Conservation (phyloP, 352 stramenopile genomes). For the Phytophthora cryptogea region DNA sequence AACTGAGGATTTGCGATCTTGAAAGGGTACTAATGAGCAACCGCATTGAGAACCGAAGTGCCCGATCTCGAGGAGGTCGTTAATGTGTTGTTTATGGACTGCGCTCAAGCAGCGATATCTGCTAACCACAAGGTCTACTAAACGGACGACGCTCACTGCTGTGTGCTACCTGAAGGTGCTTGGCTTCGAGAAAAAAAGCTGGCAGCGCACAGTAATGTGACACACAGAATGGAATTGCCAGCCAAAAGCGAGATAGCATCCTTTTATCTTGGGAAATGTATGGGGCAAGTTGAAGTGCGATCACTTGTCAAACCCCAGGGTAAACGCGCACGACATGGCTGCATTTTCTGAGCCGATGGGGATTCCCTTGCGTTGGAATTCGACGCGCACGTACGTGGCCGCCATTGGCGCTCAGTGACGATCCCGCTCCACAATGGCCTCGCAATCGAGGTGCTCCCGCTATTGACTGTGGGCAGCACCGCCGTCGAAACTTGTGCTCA, state of each 20-base stretch:
- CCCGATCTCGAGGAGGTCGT: not conserved
- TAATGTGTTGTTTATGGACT: not conserved
- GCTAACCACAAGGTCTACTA: too few species aligned
- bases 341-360: constrained; percentile 4
- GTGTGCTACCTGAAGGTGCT: not conserved
- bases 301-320: constrained; percentile 5
- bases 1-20: constrained; percentile 8
- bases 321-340: constrained; percentile 1
- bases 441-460: constrained; percentile 1
- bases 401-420: not conserved
- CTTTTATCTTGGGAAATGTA: constrained; percentile 13
- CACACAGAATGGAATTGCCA: constrained; percentile 4
- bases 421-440: not conserved
- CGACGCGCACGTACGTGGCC: not conserved
- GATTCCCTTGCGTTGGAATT: not conserved
- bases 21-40: not conserved
- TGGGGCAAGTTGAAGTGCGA: constrained; percentile 16
- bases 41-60: too few species aligned
- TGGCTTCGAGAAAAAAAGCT: constrained; percentile 1
- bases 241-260: not conserved
- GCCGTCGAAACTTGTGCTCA: too few species aligned
- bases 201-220: not conserved
- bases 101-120: not conserved
- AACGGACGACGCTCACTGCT: not conserved
- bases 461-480: not conserved